Base-by-base conservation (phyloP, 23 red algal genomes). In the Gracilaria caudata region DNA sequence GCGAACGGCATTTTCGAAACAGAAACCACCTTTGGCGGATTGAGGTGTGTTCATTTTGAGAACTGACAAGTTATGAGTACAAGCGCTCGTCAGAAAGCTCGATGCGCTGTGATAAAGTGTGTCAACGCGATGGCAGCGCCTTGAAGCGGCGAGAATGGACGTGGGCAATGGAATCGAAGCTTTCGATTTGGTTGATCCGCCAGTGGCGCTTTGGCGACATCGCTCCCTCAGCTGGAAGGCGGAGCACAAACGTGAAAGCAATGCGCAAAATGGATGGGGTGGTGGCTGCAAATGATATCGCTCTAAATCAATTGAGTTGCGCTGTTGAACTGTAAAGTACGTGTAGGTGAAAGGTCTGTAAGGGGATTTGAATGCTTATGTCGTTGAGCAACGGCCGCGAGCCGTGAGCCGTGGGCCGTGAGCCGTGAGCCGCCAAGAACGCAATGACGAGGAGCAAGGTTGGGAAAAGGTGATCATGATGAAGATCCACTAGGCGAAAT, bases 1-100 rank as follows among this genome's bases (percentile, higher is more conserved):
- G 56, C 92, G 84, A 33, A 90, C 49, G 20, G 64, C 82, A 77
- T 94, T 94, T 43, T 94, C 92, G 53, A 94, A 94, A 51, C 83
- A 94, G 38, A 94, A 94, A 16, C 92, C 92, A 2, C 92, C 92
- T 6, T 10, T 38, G 7, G 82, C 44, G 44, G 39, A 71, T 1
- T 57, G 34, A 51, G 82, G 49, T n/a, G 82, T 49, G 25, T 47
- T 72, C 82, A 86, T 86, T 6, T 33, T 17, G 30, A 17, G 12
- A 4, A 17, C 49, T 2, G 30, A 7, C 36, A 12, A 36, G 61
- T 19, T 26, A 6, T 36, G 9, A 66, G 3, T 25, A 26, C 12
- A 33, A 3, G 61, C 23, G 61, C 7, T 66, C 14, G 0, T 29
- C 21, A 0, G 19, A 3, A 66, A 33, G 11, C 1, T 10, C 3